These are phyloP conservation scores for Warburgia ugandensis DNA, from an alignment of 164 flowering plant species.

Conservation along the genomic window DNA sequence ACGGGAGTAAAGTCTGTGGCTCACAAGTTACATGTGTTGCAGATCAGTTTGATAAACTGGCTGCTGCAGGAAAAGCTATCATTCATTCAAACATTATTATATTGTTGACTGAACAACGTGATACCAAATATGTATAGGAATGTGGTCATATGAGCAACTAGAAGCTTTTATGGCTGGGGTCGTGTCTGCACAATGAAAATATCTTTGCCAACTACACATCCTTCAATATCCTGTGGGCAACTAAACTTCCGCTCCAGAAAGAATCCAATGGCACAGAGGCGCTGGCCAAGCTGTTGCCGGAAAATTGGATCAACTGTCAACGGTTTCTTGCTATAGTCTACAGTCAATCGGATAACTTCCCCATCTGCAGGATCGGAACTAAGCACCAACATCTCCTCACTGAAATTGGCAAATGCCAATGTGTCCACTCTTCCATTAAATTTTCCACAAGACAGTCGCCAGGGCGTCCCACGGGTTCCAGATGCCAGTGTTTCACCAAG, in stretches of 20 bases:
- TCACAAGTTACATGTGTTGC: no score
- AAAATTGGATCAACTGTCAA: slow-evolving; percentile 54
- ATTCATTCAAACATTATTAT: no score
- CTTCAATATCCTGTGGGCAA: slow-evolving; percentile 89
- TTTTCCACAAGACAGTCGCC: slow-evolving; percentile 74
- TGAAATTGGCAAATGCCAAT: slow-evolving; percentile 84
- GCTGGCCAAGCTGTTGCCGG: slow-evolving; percentile 63
- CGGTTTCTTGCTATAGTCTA: slow-evolving; percentile 84
- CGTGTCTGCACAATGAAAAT: slow-evolving; percentile 76
- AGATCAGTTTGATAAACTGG: no score
- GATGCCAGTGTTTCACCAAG: slow-evolving; percentile 97
- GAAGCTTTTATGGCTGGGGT: slow-evolving; percentile 55
- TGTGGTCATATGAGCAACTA: no score
- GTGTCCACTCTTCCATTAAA: slow-evolving; percentile 65
- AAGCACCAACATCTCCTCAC: slow-evolving; percentile 63
- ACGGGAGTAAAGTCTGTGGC: no score
- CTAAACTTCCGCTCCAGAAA: slow-evolving; percentile 79
- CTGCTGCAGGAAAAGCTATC: no score
- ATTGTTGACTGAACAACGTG: no score
- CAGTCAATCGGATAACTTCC: slow-evolving; percentile 50
- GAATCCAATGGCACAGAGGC: slow-evolving; percentile 68
- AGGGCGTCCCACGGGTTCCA: slow-evolving; percentile 92
- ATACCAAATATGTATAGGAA: no score
- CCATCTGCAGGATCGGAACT: slow-evolving; percentile 70
- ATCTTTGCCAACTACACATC: slow-evolving; percentile 75